These are phyloP conservation scores for Backusella psychrophila DNA, from an alignment of 192 early-diverging fungal species.

Conservation along the genomic window DNA sequence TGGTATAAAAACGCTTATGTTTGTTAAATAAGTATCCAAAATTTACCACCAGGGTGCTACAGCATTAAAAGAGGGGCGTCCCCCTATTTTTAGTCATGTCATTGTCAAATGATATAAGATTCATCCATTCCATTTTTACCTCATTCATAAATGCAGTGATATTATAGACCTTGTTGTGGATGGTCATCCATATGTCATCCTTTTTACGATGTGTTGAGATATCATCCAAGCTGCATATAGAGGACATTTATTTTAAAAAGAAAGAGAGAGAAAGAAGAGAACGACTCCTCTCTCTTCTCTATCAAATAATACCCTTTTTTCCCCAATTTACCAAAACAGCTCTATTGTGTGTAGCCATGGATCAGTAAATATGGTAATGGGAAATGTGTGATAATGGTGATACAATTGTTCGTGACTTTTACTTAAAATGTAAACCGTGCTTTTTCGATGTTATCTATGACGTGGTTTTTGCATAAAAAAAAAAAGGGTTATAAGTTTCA, in stretches of 20 bases:
- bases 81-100: conserved; percentile 64
- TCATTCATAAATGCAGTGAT: conserved; percentile 71
- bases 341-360: not conserved
- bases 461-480: conserved; percentile 1
- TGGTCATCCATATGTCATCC: conserved; percentile 73
- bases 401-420: not conserved
- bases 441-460: not conserved
- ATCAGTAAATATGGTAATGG: not conserved
- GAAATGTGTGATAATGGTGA: not conserved
- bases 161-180: conserved; percentile 76
- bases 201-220: conserved; percentile 67
- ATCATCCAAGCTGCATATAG: conserved; percentile 44
- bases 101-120: not conserved
- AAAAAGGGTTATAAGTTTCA: not conserved
- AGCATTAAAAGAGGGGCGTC: conserved; percentile 48
- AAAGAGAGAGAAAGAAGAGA: not conserved
- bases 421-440: not conserved
- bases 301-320: no score
- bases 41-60: conserved; percentile 15
- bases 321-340: not conserved
- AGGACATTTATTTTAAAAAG: not conserved
- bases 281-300: no score
- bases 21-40: not conserved
- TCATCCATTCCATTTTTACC: conserved; percentile 22
- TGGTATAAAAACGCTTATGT: not conserved